phyloP scores from a whole-genome alignment of 164 flowering plant genomes.

The Umbilicus rupestris region DNA sequence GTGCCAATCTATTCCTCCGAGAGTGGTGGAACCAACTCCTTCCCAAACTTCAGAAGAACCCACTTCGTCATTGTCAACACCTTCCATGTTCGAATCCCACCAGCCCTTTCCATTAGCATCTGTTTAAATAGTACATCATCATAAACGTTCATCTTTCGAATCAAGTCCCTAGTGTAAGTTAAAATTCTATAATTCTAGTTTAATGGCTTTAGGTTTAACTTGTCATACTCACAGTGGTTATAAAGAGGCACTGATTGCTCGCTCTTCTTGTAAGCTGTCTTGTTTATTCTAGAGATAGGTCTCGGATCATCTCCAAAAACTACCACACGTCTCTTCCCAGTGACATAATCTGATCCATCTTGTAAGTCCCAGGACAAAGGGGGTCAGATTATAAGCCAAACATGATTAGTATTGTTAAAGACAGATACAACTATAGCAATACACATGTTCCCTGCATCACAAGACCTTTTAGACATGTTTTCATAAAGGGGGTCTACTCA shows the following conservation, averaged over 20 bases:
- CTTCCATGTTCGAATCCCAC: conserved; percentile 82
- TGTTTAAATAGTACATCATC: conserved; percentile 16
- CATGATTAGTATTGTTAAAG: not conserved
- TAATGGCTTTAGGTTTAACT: not conserved
- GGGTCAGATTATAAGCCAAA: not conserved
- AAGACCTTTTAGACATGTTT: not conserved
- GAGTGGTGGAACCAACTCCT: conserved; percentile 73
- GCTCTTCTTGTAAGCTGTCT: conserved; percentile 10
- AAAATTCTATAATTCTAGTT: not conserved
- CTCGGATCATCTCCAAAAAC: conserved; percentile 67
- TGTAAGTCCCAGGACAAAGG: not conserved
- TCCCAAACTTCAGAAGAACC: conserved; percentile 71
- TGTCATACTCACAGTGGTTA: conserved; percentile 59
- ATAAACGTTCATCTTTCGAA: not conserved
- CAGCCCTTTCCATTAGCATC: conserved; percentile 91
- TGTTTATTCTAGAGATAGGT: conserved; percentile 21
- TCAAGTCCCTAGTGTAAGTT: not conserved
- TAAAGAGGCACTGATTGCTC: conserved; percentile 33
- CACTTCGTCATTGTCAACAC: conserved; percentile 77
- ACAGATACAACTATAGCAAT: not conserved
- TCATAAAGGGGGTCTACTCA: no score
- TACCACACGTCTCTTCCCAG: conserved; percentile 24
- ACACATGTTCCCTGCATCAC: not conserved
- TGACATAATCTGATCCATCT: not conserved
- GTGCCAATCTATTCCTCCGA: conserved; percentile 83